A percentile compares a stretch with the other conserved stretches of the same genome.
These are phyloP conservation scores for Medicago arabica DNA, from an alignment of 306 rosid genomes.

Conservation along the genomic window DNA sequence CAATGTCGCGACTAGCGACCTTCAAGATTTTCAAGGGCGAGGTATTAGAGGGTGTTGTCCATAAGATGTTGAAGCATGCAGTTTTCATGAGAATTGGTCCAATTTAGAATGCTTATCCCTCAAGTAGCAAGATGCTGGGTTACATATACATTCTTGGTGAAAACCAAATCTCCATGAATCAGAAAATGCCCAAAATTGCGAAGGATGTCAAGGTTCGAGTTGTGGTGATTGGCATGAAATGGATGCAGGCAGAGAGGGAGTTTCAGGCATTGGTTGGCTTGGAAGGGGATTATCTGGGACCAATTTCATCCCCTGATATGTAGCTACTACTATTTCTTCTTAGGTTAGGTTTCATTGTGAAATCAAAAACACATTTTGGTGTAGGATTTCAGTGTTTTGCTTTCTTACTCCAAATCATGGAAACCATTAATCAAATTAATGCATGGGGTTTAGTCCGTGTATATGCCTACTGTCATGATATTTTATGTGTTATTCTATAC, in stretches of 20 bases:
- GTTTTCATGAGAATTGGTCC: constrained; percentile 87
- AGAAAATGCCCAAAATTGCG: constrained; percentile 64
- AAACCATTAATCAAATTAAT: no score
- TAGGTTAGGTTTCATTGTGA: no score
- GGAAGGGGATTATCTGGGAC: constrained; percentile 89
- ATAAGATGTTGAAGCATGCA: constrained; percentile 85
- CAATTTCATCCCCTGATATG: constrained; percentile 51
- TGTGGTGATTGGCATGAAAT: constrained; percentile 82
- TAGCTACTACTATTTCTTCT: constrained; percentile 7
- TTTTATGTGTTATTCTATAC: background rate
- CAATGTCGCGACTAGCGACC: constrained; percentile 64
- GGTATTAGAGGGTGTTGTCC: constrained; percentile 74
- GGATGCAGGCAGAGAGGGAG: constrained; percentile 90
- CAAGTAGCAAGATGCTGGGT: constrained; percentile 76
- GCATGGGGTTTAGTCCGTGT: constrained; percentile 54
- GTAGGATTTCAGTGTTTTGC: no score
- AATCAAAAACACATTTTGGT: no score
- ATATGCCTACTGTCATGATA: no score
- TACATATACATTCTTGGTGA: constrained; percentile 71
- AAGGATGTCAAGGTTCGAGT: constrained; percentile 66
- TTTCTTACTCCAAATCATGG: no score
- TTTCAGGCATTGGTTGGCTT: constrained; percentile 88
- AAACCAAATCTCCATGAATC: constrained; percentile 66
- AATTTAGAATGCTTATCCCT: constrained; percentile 68
- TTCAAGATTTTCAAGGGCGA: constrained; percentile 87